Conservation (phyloP, 2,329 filamentous ascomycete genomes). For the Diaporthe australafricana region DNA sequence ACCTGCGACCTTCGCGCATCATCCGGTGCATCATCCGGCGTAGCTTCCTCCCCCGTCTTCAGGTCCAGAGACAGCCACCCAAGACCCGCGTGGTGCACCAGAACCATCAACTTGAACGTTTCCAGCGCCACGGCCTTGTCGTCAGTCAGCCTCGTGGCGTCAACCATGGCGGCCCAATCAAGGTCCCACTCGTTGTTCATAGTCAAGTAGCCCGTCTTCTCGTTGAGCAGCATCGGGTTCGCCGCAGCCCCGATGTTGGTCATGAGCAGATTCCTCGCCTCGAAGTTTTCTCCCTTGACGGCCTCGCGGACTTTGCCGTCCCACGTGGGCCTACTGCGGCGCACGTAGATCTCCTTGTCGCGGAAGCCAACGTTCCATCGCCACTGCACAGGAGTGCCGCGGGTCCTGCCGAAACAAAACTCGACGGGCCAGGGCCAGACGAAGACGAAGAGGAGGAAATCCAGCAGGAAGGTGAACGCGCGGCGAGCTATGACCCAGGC, state of each 20-base stretch:
- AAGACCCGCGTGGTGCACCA: slow-evolving; percentile 75
- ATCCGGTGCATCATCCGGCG: slow-evolving; percentile 58
- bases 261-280: slow-evolving; percentile 69
- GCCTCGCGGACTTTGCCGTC: slow-evolving; percentile 68
- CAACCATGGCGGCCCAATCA: slow-evolving; percentile 85
- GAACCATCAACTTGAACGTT: slow-evolving; percentile 77
- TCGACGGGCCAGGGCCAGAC: slow-evolving; percentile 80
- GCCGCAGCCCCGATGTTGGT: slow-evolving; percentile 76
- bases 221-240: slow-evolving; percentile 71
- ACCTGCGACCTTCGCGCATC: slow-evolving; percentile 79
- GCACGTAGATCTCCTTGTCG: slow-evolving; percentile 83
- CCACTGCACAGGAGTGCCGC: slow-evolving; percentile 77
- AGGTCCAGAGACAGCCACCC: slow-evolving; percentile 79
- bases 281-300: slow-evolving; percentile 57
- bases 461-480: slow-evolving; percentile 75
- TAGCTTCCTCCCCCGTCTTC: slow-evolving; percentile 47
- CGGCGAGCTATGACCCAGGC: slow-evolving; percentile 68
- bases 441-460: slow-evolving; percentile 76
- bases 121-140: slow-evolving; percentile 69
- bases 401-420: slow-evolving; percentile 71
- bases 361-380: slow-evolving; percentile 80
- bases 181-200: slow-evolving; percentile 89
- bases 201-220: slow-evolving; percentile 89
- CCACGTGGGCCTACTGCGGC: slow-evolving; percentile 78
- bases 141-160: slow-evolving; percentile 77